Evolutionary conservation across 768 basidiomycete genomes (phyloP), one percentile per base, ranked within the genome.

Genomic region (Cytidiella melzeri): DNA sequence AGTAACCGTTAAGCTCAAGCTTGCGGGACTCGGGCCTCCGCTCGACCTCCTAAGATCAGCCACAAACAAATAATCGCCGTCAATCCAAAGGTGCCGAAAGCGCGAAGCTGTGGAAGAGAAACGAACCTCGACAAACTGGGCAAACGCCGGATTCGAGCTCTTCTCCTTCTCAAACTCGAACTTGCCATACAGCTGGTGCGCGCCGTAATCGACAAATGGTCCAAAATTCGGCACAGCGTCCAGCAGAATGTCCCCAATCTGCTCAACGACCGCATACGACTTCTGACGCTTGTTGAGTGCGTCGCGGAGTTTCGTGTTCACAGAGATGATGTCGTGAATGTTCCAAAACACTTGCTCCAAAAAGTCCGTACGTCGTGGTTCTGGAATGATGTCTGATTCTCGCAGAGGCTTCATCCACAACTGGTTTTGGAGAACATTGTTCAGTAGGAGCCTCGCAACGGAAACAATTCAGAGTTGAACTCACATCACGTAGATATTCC

Each of bases 111-210:
- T 38, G 15, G 9, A 19, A 43, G 26, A 19, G 3, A n/a, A 13
- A 74, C 81, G 45, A 57, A 92, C 93, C 75, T 98, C 96, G 25
- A 98, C 96, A 65, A 98, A 99, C 52, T 82, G 81, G 45, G 92
- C 87, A 69, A 99, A 99, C 11, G 83, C 87, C 4, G 87, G 80
- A 69, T 99, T 99, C 44, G 83, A 77, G 48, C 77, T 83, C 73
- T 97, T 98, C 75, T 98, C 96, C 75, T 91, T 95, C 73, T 99
- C 96, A 65, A 99, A 98, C 69, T 97, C 94, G 64, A 92, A 97
- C 68, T 98, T 99, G 11, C 96, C 96, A 62, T 95, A 97, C 49
- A 97, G 71, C 66, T 99, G 96, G 63, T 98, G 95, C 7, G 92
- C 84, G 39, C 95, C 96, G 60, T 98, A 99, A 27, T 81, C 81